Evolutionary conservation across 371 early-diverging fungal genomes (phyloP), one percentile per base, ranked within the genome.

Genomic region (Mortierella sp.): DNA sequence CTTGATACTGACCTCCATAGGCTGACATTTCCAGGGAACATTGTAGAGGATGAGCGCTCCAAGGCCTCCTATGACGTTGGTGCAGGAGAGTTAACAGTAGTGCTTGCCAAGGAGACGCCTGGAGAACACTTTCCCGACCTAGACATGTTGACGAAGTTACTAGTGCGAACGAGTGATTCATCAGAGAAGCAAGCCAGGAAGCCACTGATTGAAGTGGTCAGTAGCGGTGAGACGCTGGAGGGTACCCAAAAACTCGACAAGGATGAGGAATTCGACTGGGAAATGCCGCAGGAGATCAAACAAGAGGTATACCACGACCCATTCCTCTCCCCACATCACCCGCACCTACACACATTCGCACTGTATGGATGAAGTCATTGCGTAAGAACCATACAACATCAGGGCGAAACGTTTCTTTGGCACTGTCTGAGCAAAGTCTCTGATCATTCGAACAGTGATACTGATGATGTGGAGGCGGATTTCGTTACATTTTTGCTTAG

Each of bases 41-140:
- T 98, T 2, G 73, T 94, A 2, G 97, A 97, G 66, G 95, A 96
- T 78, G 97, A 96, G 39, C 78, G 89, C 16, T 90, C 96, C 24
- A 84, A 83, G 23, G 94, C 97, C 2, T 78, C 78, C 0, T 94
- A 94, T 57, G 94, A 98, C 78, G 89, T 95, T 9, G 87, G 85
- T 10, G 80, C 81, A 1, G 97, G 96, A 24, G 83, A 91, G 28
- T 83, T 98, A 53, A 83, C 82, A 0, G 89, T 95, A 8, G 76
- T 83, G 2, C 78, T 98, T 6, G 84, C 92, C 45, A 98, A 98
- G 69, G 89, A 86, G 50, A 90, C 80, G 0, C 84, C 84, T 13
- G 96, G 96, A 27, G 84, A 92, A 54, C 71, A 87, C 42, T 98
- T 98, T 80, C 68, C 82, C 0, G 96, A 97, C 79, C 84, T 98